Base-by-base conservation (phyloP, 2,329 filamentous ascomycete species). In the Metarhizium sp. region DNA sequence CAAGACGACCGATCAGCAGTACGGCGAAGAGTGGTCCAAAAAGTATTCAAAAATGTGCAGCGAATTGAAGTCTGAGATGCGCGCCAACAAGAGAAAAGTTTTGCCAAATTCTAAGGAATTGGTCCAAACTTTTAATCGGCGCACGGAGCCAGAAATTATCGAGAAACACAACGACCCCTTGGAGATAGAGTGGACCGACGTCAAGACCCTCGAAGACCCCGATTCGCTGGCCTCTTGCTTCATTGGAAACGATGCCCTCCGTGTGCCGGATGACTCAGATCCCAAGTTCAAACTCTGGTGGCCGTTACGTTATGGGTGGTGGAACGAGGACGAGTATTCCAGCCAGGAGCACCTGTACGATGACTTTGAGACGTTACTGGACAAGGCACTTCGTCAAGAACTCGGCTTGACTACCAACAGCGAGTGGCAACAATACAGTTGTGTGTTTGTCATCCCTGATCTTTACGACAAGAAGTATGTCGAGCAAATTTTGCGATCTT, bases 51-150 rank as follows among this genome's bases (percentile, higher is more conserved):
- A 86, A 66, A 88, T 94, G 86, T 89, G 84, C 58, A 84, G 85
- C 54, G 92, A 96, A 48, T 82, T 99, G 58, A 96, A 95, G 72
- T 75, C 86, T 2, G 88, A 90, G 52, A 95, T 97, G 89, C 86
- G 92, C 59, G 82, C 85, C 62, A 96, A 96, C 73, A 97, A 97
- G 78, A 86, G 90, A 67, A 88, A 95, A 68, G 92, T 96, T 16
- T 74, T 97, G 51, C 94, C 94, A n/a, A 97, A 97, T 68, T 96
- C 92, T 0, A 95, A 96, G 70, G 94, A 99, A 66, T 78, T 96
- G 57, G 92, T 96, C 1, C 84, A 92, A 60, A 97, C 96, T 67
- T 97, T 89, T 78, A 99, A 99, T 71, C 84, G 88, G 53, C 82
- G 90, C 50, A 88, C 85, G 1, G 84, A 88, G 38, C 86, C 90